Evolutionary conservation across 441 rosid genomes (phyloP), one percentile per base, ranked within the genome.

Genomic region (Populus hybrid): DNA sequence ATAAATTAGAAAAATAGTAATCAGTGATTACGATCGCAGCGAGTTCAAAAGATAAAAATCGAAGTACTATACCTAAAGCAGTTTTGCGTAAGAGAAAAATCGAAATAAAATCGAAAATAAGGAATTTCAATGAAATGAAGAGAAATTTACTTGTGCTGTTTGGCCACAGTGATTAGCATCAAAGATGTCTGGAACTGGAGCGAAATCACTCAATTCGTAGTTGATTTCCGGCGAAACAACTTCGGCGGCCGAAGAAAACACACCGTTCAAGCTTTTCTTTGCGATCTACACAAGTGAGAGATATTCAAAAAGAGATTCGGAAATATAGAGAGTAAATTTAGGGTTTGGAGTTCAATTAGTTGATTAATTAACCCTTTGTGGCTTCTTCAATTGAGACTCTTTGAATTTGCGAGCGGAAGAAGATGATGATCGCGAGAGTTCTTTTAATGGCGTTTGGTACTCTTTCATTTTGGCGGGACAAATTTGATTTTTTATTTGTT

Each of bases 331-430:
- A 59, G 30, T 23, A 26, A 42, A 26, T 1, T 24, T 16, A 19
- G 21, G n/a, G 36, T 24, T 70, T 9, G 64, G 61, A 53, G n/a
- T 53, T 46, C 57, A 46, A 46, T 46, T 4, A 46, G 7, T 14
- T 14, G 18, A 46, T 18, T 16, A 53, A 53, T 53, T 53, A 53
- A 82, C 84, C 77, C 79, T 84, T 59, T 76, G 80, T 64, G 68
- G 26, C 74, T 80, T 84, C 83, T 85, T 85, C 72, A 65, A 61
- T 16, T 69, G 85, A 76, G 78, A 81, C 23, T 78, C 82, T 66
- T 76, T 83, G 11, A 67, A 75, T 75, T 74, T 77, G 76, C 77
- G 79, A 77, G n/a, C 8, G 6, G 61, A 53, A 53, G 57, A 46
- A 1, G 57, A 46, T 16, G 61, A 53, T 53, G 59, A 69, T 75